These are phyloP conservation scores for Pichia nakasei DNA, from an alignment of 805 yeast species.

Conservation along the genomic window DNA sequence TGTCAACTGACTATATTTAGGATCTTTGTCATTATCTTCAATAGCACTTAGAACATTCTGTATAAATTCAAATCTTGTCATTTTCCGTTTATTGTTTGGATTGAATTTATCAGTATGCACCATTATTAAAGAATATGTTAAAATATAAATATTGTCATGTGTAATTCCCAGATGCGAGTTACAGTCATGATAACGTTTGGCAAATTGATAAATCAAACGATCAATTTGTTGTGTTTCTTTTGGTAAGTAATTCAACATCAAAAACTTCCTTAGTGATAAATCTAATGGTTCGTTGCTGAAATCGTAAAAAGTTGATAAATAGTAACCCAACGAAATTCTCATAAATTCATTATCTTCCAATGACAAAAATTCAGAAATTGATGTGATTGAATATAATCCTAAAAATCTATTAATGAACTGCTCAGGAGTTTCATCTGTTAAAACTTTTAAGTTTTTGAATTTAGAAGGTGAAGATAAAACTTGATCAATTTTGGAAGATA, in stretches of 20 bases:
- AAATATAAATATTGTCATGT: constrained; percentile 49
- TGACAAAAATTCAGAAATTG: constrained; percentile 23
- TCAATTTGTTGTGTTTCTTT: constrained; percentile 73
- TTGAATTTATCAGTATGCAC: constrained; percentile 71
- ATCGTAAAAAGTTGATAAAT: constrained; percentile 30
- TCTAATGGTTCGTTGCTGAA: constrained; percentile 54
- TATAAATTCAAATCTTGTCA: constrained; percentile 56
- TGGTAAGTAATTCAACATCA: constrained; percentile 54
- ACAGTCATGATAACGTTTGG: constrained; percentile 39
- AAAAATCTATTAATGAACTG: constrained; percentile 27
- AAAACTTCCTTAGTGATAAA: constrained; percentile 50
- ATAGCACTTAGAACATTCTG: constrained; percentile 27
- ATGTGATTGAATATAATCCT: constrained; percentile 18
- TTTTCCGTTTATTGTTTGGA: constrained; percentile 55
- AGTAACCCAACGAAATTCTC: constrained; percentile 16
- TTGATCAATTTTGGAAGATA: constrained; percentile 1
- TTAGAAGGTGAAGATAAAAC: not conserved
- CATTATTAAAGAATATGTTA: constrained; percentile 58
- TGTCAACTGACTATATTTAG: constrained; percentile 16
- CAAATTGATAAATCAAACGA: constrained; percentile 50
- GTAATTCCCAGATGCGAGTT: constrained; percentile 31
- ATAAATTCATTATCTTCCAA: constrained; percentile 23
- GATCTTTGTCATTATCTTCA: constrained; percentile 12
- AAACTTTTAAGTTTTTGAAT: not conserved
- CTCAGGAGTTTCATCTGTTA: constrained; percentile 22